Conservation (phyloP, 208 protist species). For the Leishmania amazonensis region DNA sequence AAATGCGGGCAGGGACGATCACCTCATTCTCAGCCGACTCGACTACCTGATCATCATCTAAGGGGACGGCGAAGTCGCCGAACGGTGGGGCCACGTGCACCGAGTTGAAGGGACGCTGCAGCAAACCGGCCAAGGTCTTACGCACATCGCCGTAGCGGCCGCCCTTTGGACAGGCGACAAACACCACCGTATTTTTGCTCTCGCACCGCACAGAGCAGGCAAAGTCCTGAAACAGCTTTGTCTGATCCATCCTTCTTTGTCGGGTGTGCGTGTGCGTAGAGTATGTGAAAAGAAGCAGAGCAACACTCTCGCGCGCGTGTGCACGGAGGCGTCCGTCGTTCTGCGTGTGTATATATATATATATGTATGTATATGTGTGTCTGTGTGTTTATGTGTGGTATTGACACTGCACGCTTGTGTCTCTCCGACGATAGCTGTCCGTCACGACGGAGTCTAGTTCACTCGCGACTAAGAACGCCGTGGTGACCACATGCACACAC, state of each 20-base stretch:
- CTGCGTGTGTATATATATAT: neutral
- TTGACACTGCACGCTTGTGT: neutral
- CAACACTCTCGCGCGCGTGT: neutral
- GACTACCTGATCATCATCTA: conserved; percentile 39
- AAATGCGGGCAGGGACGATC: conserved; percentile 43
- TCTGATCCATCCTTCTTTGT: conserved; percentile 28
- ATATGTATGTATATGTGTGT: neutral
- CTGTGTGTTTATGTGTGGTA: neutral
- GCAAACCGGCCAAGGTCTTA: conserved; percentile 64
- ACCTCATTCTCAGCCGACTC: conserved; percentile 32
- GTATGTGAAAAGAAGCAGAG: neutral
- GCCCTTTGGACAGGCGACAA: conserved; percentile 57
- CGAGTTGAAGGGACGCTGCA: conserved; percentile 48
- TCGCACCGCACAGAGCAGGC: conserved; percentile 60
- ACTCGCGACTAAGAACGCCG: neutral
- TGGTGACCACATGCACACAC: neutral
- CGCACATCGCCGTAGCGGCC: conserved; percentile 71
- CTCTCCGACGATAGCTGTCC: neutral
- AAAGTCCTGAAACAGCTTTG: conserved; percentile 58
- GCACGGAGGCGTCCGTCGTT: neutral
- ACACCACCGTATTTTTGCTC: conserved; percentile 52
- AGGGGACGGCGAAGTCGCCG: conserved; percentile 13
- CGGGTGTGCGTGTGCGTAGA: too few species aligned
- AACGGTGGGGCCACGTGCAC: conserved; percentile 36
- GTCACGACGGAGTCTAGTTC: neutral